These are phyloP conservation scores for Fusarium nygamai DNA, from an alignment of 2,329 filamentous ascomycete species.

Conservation along the genomic window DNA sequence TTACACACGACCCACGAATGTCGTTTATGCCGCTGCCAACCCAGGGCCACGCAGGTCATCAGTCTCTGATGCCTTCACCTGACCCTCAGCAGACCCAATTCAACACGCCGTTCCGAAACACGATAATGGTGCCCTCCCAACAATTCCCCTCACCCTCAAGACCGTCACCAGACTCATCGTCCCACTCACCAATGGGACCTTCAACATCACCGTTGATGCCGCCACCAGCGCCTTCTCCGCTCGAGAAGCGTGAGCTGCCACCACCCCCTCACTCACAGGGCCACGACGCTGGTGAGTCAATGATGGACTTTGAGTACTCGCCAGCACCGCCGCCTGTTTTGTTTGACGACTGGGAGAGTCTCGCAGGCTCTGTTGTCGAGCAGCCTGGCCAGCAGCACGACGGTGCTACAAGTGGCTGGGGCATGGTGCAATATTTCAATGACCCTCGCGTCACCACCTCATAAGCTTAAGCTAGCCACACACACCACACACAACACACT, in stretches of 20 bases:
- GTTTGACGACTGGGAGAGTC: constrained; percentile 56
- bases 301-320: constrained; percentile 58
- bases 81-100: constrained; percentile 45
- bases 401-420: constrained; percentile 42
- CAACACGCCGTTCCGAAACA: constrained; percentile 45
- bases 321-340: constrained; percentile 49
- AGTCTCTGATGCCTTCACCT: constrained; percentile 44
- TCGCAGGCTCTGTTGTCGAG: constrained; percentile 49
- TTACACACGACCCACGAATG: constrained; percentile 44
- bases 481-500: not conserved
- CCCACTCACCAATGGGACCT: constrained; percentile 47
- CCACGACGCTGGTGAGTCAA: constrained; percentile 41
- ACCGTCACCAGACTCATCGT: constrained; percentile 48
- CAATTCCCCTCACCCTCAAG: constrained; percentile 41
- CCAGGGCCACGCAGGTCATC: constrained; percentile 43
- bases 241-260: constrained; percentile 52
- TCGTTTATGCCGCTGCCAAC: constrained; percentile 48
- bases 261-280: constrained; percentile 42
- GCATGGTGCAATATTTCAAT: constrained; percentile 50
- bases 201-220: constrained; percentile 48
- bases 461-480: constrained; percentile 31
- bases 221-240: constrained; percentile 42
- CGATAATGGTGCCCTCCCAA: constrained; percentile 49
- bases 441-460: constrained; percentile 48
- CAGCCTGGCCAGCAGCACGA: constrained; percentile 43